A percentile compares a stretch with the other conserved stretches of the same genome.
These are phyloP conservation scores for Pseudogymnoascus sp. DNA, from an alignment of 2,329 filamentous ascomycete genomes.

Conservation along the genomic window DNA sequence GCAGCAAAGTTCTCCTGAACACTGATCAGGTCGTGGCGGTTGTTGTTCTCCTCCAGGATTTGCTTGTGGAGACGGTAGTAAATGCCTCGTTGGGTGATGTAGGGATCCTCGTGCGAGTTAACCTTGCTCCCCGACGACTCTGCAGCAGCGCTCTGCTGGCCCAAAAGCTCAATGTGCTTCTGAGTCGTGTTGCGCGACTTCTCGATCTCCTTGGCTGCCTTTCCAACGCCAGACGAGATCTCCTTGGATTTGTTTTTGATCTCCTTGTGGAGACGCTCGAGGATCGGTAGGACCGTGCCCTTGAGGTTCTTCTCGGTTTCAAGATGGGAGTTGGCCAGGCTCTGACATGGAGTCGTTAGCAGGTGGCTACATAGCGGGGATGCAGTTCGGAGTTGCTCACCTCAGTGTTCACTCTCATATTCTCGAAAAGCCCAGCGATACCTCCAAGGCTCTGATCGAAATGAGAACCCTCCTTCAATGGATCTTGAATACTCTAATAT, in stretches of 20 bases:
- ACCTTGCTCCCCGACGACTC: conserved; percentile 68
- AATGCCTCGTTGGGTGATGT: conserved; percentile 74
- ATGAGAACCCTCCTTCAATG: conserved; percentile 82
- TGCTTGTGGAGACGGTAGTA: conserved; percentile 82
- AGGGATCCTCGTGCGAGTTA: conserved; percentile 71
- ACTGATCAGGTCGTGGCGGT: conserved; percentile 79
- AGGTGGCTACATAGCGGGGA: not conserved
- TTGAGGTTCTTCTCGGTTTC: conserved; percentile 91
- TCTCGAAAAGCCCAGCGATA: conserved; percentile 85
- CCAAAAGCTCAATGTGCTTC: conserved; percentile 92
- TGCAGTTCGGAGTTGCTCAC: conserved; percentile 30
- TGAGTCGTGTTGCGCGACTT: conserved; percentile 80
- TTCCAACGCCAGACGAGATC: conserved; percentile 69
- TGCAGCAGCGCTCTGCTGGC: conserved; percentile 72
- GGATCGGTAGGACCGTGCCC: conserved; percentile 73
- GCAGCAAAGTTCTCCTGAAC: conserved; percentile 85
- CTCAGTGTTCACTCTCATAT: conserved; percentile 83
- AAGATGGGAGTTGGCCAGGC: conserved; percentile 76
- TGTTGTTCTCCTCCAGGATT: conserved; percentile 91
- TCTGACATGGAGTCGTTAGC: conserved; percentile 43
- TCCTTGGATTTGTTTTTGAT: conserved; percentile 97
- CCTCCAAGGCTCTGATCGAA: conserved; percentile 88
- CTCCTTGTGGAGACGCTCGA: conserved; percentile 87
- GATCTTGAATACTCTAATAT: conserved; percentile 69
- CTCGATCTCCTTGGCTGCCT: conserved; percentile 82